Percentiles rank a stretch among this genome's conserved stretches.
These are phyloP conservation scores for Lasiosphaeria hispida DNA, from an alignment of 495 filamentous ascomycete genomes.

Conservation along the genomic window DNA sequence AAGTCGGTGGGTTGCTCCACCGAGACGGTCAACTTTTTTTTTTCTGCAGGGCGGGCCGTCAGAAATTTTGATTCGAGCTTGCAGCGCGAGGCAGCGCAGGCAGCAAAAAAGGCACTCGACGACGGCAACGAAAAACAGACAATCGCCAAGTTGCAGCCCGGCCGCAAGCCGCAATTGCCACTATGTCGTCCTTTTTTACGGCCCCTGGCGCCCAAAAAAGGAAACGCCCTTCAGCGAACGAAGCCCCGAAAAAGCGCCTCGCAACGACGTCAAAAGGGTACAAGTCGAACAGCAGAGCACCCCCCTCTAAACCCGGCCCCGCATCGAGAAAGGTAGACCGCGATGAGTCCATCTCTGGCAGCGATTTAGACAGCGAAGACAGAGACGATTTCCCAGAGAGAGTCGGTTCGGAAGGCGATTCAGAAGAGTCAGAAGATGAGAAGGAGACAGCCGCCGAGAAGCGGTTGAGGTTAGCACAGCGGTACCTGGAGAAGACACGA, in stretches of 20 bases:
- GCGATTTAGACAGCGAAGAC: constrained; percentile 60
- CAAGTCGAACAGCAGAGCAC: constrained; percentile 47
- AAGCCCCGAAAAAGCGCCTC: constrained; percentile 46
- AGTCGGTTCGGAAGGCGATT: constrained; percentile 46
- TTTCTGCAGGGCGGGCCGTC: constrained; percentile 1
- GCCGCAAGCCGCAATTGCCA: constrained; percentile 20
- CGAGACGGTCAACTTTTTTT: constrained; percentile 8
- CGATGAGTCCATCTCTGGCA: constrained; percentile 82
- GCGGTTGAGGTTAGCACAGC: constrained; percentile 83
- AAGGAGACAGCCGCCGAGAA: constrained; percentile 85
- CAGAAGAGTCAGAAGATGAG: constrained; percentile 53
- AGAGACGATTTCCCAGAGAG: constrained; percentile 36
- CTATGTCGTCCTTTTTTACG: constrained; percentile 87
- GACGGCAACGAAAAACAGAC: constrained; percentile 16
- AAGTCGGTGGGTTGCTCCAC: not conserved
- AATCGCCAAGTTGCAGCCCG: constrained; percentile 9
- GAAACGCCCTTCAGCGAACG: constrained; percentile 53
- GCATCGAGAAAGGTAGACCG: constrained; percentile 58
- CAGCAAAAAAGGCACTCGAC: not conserved
- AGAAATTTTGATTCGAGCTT: constrained; percentile 9
- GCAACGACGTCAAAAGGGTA: constrained; percentile 33
- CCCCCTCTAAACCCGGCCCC: constrained; percentile 36
- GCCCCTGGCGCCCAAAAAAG: constrained; percentile 72
- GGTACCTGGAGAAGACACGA: constrained; percentile 85
- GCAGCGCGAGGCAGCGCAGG: constrained; percentile 6